Base-by-base conservation (phyloP, 306 rosid species). In the Alnus rubra region DNA sequence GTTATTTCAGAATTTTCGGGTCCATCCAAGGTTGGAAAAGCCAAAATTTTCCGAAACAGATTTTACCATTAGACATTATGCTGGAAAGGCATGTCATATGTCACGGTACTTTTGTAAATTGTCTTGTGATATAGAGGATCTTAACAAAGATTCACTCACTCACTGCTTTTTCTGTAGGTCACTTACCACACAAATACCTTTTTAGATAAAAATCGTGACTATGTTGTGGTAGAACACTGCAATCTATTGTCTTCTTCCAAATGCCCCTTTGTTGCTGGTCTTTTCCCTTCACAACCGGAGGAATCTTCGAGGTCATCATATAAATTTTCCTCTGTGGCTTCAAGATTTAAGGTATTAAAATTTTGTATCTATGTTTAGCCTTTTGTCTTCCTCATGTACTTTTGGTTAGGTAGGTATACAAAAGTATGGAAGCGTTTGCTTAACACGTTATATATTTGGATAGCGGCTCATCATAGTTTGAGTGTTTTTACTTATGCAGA, bases 121-220 rank as follows among this genome's bases (percentile, higher is more conserved):
- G 35, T 67, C 75, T 74, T 75, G 55, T 60, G 49, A 65, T 54
- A 15, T 62, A 65, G 18, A 69, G 35, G 62, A 52, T 54, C 42
- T 83, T 76, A 47, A 75, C 74, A 76, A 74, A 30, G 59, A 10
- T 74, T 45, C 35, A 37, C 28, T 71, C 5, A 10, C 65, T 31
- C 52, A 42, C 72, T 79, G 60, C 67, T 65, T 78, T 69, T 76
- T 75, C 44, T 82, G 88, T 81, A 95, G 99, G 99, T 95, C 78
- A 88, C 97, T 48, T 95, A 95, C 81, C 99, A 95, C 76, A 86
- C 99, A 74, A 97, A 95, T 81, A 65, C 88, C 48, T 95, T 95
- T 79, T 76, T 95, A 80, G 99, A 93, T 83, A 95, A 95, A 85
- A 95, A 95, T 75, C 98, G 99, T 82, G 99, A 95, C 83, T 95